Percentiles rank a stretch among this genome's conserved stretches.
Evolutionary conservation across 495 filamentous ascomycete genomes (phyloP).

Genomic region (Talaromyces stipitatus): DNA sequence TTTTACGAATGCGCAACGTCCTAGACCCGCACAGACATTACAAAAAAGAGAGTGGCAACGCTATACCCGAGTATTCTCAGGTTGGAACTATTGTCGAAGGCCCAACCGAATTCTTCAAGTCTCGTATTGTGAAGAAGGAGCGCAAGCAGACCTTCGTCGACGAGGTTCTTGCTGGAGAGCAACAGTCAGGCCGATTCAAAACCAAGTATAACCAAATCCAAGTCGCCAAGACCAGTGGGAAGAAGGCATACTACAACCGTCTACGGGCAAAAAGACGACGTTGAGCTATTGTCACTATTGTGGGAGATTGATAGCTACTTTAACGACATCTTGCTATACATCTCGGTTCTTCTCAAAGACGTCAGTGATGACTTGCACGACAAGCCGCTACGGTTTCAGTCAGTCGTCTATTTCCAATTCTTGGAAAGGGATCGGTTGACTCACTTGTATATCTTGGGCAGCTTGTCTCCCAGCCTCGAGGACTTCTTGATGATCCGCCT

Average conservation of each 20-base stretch:
- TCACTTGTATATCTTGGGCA: conserved; percentile 61
- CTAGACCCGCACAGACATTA: conserved; percentile 87
- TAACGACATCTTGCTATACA: background rate
- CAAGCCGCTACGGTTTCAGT: conserved; percentile 25
- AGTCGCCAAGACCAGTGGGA: conserved; percentile 58
- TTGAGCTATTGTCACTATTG: conserved; percentile 12
- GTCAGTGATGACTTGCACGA: conserved; percentile 27
- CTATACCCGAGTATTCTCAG: conserved; percentile 72
- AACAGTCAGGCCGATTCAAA: conserved; percentile 52
- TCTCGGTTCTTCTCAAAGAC: conserved; percentile 12
- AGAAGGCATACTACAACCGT: conserved; percentile 63
- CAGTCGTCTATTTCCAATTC: conserved; percentile 7
- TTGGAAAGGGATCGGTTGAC: conserved; percentile 3
- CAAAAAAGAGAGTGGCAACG: conserved; percentile 70
- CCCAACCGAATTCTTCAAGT: conserved; percentile 77
- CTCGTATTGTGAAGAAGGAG: conserved; percentile 75
- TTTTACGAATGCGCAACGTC: conserved; percentile 81
- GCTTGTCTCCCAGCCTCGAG: conserved; percentile 55
- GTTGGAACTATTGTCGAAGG: conserved; percentile 86
- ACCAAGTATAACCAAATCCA: conserved; percentile 66
- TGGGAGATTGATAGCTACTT: conserved; percentile 14
- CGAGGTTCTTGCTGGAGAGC: conserved; percentile 66
- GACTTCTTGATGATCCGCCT: conserved; percentile 67
- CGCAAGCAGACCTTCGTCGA: conserved; percentile 87
- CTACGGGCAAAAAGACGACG: conserved; percentile 50